These are phyloP conservation scores for Polytrichum formosum DNA, from an alignment of 225 moss, liverwort and hornwort species.

Conservation along the genomic window DNA sequence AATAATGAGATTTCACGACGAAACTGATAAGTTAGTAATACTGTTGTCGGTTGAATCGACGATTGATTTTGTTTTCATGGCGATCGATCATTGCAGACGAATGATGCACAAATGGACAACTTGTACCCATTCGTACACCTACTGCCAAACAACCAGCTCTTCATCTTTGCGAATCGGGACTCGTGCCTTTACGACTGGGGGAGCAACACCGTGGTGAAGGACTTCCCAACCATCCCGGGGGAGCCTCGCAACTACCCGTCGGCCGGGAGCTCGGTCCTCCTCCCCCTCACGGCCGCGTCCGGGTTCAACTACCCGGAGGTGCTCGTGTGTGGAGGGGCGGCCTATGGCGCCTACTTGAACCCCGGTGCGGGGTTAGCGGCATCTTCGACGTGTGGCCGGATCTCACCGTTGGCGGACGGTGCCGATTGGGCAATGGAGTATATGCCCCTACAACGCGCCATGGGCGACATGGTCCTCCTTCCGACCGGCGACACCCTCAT, in stretches of 20 bases:
- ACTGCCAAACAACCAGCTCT: constrained; percentile 52
- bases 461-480: constrained; percentile 56
- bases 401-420: constrained; percentile 20
- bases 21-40: too few species aligned
- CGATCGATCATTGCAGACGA: constrained; percentile 15
- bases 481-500: constrained; percentile 36
- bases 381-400: constrained; percentile 41
- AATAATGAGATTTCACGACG: too few species aligned
- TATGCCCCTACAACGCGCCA: constrained; percentile 36
- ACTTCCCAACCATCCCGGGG: constrained; percentile 41
- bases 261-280: constrained; percentile 50
- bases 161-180: constrained; percentile 50
- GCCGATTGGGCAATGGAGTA: constrained; percentile 54
- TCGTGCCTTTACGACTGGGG: constrained; percentile 39
- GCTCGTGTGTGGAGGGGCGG: constrained; percentile 39
- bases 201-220: constrained; percentile 28
- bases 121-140: constrained; percentile 53
- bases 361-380: constrained; percentile 18
- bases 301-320: constrained; percentile 33
- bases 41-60: too few species aligned
- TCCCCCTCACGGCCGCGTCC: constrained; percentile 27
- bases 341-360: constrained; percentile 30
- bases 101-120: constrained; percentile 46
- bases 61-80: too few species aligned
- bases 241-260: constrained; percentile 58